Conservation (phyloP, 306 rosid genomes). For the Quercus suber region DNA sequence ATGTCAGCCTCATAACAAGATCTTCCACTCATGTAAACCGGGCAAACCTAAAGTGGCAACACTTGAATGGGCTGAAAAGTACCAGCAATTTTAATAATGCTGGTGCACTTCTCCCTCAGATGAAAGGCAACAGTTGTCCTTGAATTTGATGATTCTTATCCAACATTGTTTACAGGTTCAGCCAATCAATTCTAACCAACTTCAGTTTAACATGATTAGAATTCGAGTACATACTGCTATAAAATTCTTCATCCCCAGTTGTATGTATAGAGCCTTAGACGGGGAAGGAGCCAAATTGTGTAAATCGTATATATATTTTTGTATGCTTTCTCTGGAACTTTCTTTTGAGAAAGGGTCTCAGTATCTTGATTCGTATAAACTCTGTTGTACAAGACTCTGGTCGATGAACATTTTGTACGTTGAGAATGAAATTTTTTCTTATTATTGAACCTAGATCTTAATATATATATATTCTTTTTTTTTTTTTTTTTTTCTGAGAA, state of each 20-base stretch:
- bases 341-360: conserved; percentile 6
- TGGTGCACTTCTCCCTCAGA: conserved; percentile 17
- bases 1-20: conserved; percentile 26
- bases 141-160: conserved; percentile 9
- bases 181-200: conserved; percentile 43
- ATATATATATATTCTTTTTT: no score
- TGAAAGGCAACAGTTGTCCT: not conserved
- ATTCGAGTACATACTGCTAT: conserved; percentile 34
- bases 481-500: no score
- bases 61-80: not conserved
- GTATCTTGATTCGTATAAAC: conserved; percentile 24
- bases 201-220: conserved; percentile 36
- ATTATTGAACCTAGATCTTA: not conserved
- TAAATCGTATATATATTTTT: conserved; percentile 51
- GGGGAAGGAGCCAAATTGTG: conserved; percentile 48
- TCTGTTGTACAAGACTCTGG: conserved; percentile 10
- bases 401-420: not conserved
- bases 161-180: conserved; percentile 16
- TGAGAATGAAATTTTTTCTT: not conserved
- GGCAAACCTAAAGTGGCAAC: not conserved
- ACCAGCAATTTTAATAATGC: conserved; percentile 35
- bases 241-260: conserved; percentile 34
- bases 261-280: conserved; percentile 48
- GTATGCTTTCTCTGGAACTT: conserved; percentile 36
- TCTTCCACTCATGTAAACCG: not conserved